These are phyloP conservation scores for Dactylellina sp. DNA, from an alignment of 2,329 filamentous ascomycete genomes.

Conservation along the genomic window DNA sequence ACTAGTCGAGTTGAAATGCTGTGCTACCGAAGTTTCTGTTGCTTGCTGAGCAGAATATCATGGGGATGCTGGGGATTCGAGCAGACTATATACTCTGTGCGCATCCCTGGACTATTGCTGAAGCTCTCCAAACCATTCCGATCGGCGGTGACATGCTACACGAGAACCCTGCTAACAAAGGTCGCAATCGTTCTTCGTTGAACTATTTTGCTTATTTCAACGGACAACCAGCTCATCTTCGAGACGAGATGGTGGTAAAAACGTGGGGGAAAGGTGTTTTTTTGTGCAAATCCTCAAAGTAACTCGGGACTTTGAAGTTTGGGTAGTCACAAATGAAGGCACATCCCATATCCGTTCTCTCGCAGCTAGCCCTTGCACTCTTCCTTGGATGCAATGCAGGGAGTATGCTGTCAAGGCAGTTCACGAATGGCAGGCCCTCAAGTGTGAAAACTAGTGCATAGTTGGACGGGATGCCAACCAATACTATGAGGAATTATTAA, in stretches of 20 bases:
- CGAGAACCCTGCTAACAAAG: slow-evolving; percentile 17
- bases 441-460: slow-evolving; percentile 3
- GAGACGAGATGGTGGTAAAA: slow-evolving; percentile 33
- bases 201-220: slow-evolving; percentile 46
- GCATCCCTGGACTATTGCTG: slow-evolving; percentile 9
- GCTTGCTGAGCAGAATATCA: slow-evolving; percentile 32
- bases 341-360: slow-evolving; percentile 53
- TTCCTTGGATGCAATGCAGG: slow-evolving; percentile 28
- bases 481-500: slow-evolving; percentile 19
- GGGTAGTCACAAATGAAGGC: slow-evolving; percentile 31
- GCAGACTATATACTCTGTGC: slow-evolving; percentile 48
- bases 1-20: slow-evolving; percentile 27
- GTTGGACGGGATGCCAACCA: slow-evolving; percentile 7
- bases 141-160: slow-evolving; percentile 38
- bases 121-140: slow-evolving; percentile 37
- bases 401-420: slow-evolving; percentile 22
- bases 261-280: slow-evolving; percentile 48
- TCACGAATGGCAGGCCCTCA: not conserved
- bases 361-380: slow-evolving; percentile 15
- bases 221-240: slow-evolving; percentile 32
- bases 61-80: slow-evolving; percentile 18
- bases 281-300: slow-evolving; percentile 33
- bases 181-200: slow-evolving; percentile 45
- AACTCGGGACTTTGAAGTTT: slow-evolving; percentile 31
- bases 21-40: slow-evolving; percentile 39